Base-by-base conservation (phyloP, 176 grass and related monocot genomes). In the Oryza glumipatula region DNA sequence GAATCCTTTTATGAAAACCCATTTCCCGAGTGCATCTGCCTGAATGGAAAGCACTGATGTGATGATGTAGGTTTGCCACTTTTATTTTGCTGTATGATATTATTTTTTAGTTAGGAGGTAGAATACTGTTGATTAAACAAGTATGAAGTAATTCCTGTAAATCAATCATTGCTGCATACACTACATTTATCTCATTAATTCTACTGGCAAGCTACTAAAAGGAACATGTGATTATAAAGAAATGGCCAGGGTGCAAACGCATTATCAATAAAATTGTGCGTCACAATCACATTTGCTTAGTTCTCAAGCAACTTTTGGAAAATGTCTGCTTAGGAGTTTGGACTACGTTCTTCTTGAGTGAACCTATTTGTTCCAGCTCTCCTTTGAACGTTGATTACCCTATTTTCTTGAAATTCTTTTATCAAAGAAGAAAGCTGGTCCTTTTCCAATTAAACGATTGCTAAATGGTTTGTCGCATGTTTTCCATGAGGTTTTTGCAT, bases 1-100 rank as follows among this genome's bases (percentile, higher is more conserved):
- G 91, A 96, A 86, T 95, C 89, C 26, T 98, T 98, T 75, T 94
- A 96, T 73, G 96, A 94, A 83, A 98, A 94, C 41, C 93, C 96
- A 75, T 70, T 98, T 71, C 89, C 93, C 30, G 96, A 98, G 87
- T 96, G 96, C 74, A 98, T 98, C 58, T 98, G 93, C 83, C 72
- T 76, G 44, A 85, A 77, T 52, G 73, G 74, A 58, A 95, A 90
- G 75, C 70, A 92, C 61, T 94, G 69, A 86, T 49, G 64, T 67
- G 74, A 71, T 75, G 43, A 56, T 88, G 80, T 88, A 78, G 89
- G 91, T 89, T 84, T 77, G 73, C 8, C 24, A 43, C 48, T 74
- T 26, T 47, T 4, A 54, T 48, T 5, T 17, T 61, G 74, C 17
- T 22, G 17, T 67, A 74, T 60, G 77, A 68, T 28, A 32, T 60